Evolutionary conservation across 2,329 filamentous ascomycete genomes (phyloP), one percentile per base, ranked within the genome.

Genomic region (Fusarium musae): DNA sequence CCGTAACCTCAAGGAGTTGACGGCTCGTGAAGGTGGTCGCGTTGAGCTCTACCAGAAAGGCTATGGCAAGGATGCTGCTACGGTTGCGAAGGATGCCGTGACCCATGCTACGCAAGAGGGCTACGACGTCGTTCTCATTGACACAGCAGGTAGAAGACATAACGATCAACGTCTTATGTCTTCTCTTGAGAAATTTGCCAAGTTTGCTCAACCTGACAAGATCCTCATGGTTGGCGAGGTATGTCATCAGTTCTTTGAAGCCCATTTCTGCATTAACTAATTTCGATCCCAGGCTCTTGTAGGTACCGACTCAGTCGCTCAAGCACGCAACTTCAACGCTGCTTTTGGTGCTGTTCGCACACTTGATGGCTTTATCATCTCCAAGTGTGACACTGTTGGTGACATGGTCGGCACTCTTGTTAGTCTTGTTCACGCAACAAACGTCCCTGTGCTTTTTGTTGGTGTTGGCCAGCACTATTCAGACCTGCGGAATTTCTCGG

Each of bases 371-470:
- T 99, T 99, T 83, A 97, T 99, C 80, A 98, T 99, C 77, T 96
- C 93, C 69, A 99, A 99, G 84, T 98, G 96, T 82, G 96, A 99
- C 84, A 99, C 96, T 0, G 97, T 99, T 42, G 97, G 96, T n/a
- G 96, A 98, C 84, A 98, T 98, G 95, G 95, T 98, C 47, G 95
- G 89, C 76, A 98, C 96, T 6, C 86, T 99, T 72, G 96, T 99
- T 71, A 97, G 94, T 81, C 96, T 99, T 86, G 96, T 99, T 43
- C 96, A 98, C 84, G 96, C 96, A 6, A 99, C 97, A 7, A 94
- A 96, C 34, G 97, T 99, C 50, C 97, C 97, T 0, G 95, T 99
- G 26, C 88, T 98, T 16, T 99, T 99, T 80, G 88, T 99, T 75
- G 96, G 89, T 64, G 90, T 92, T 34, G 90, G 90, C 17, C 90